A percentile compares a stretch with the other conserved stretches of the same genome.
Evolutionary conservation across 306 rosid genomes (phyloP).

Genomic region (Lithocarpus polystachyus): DNA sequence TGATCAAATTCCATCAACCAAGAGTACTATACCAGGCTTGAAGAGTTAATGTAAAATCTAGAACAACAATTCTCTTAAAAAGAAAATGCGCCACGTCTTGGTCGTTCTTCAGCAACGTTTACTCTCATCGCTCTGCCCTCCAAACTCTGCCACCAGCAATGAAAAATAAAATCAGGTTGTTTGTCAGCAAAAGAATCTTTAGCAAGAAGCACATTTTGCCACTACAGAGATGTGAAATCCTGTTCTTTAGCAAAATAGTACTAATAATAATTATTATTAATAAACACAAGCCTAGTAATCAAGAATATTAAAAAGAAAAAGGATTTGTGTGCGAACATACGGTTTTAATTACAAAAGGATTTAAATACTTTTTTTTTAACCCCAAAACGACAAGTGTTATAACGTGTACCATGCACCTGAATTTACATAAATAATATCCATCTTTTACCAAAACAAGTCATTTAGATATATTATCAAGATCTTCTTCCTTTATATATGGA

Average conservation of each 20-base stretch:
- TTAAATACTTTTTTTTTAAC: too few relatives aligned
- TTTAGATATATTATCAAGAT: not conserved
- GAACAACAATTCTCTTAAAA: not conserved
- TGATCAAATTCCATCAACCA: conserved; percentile 3
- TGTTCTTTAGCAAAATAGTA: not conserved
- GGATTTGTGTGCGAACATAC: not conserved
- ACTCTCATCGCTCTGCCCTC: conserved; percentile 85
- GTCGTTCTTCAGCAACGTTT: conserved; percentile 80
- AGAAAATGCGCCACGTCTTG: conserved; percentile 53
- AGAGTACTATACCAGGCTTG: conserved; percentile 4
- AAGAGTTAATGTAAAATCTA: not conserved
- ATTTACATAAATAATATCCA: not conserved
- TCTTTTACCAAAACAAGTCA: not conserved
- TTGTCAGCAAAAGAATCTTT: not conserved
- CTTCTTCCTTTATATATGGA: too few relatives aligned
- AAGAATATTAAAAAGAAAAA: not conserved
- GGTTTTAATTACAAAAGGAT: not conserved
- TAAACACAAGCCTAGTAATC: not conserved
- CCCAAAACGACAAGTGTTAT: not conserved
- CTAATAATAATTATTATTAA: not conserved
- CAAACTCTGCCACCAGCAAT: conserved; percentile 54
- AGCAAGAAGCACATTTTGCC: not conserved
- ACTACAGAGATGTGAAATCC: not conserved
- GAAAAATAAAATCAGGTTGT: conserved; percentile 12
- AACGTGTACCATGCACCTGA: not conserved